A percentile compares a stretch with the other conserved stretches of the same genome.
Conservation (phyloP, 768 basidiomycete species). For the Suillus clintonianus region DNA sequence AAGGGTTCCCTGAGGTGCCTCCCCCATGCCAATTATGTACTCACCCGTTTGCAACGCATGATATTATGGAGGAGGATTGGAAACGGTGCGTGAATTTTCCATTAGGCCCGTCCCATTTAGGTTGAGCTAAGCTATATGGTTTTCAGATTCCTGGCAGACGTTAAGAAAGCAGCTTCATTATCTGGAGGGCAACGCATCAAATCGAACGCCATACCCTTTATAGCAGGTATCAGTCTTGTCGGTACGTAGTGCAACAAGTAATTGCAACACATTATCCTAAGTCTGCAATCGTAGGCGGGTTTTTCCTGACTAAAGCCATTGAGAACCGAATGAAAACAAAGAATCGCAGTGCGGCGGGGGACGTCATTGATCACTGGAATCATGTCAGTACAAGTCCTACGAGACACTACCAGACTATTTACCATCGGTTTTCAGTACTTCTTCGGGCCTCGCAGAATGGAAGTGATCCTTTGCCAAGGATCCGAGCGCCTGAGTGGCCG, state of each 20-base stretch:
- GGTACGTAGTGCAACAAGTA: slow-evolving; percentile 12
- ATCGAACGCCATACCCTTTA: slow-evolving; percentile 30
- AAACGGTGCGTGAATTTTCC: slow-evolving; percentile 26
- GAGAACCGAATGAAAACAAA: slow-evolving; percentile 32
- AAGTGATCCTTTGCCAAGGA: slow-evolving; percentile 40
- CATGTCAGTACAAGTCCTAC: slow-evolving; percentile 39
- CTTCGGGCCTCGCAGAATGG: slow-evolving; percentile 47
- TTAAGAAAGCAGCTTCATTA: slow-evolving; percentile 36
- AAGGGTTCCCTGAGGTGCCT: slow-evolving; percentile 45
- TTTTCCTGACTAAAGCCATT: slow-evolving; percentile 15
- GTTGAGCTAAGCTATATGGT: not conserved
- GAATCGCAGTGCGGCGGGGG: slow-evolving; percentile 41
- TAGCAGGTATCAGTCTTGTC: slow-evolving; percentile 31
- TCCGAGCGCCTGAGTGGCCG: slow-evolving; percentile 30
- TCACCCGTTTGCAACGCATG: slow-evolving; percentile 55
- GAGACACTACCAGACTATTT: not conserved
- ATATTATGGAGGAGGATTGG: slow-evolving; percentile 55
- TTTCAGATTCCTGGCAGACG: slow-evolving; percentile 41
- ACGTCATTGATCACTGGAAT: slow-evolving; percentile 53
- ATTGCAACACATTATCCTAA: not conserved
- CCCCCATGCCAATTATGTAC: slow-evolving; percentile 40
- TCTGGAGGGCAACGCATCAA: slow-evolving; percentile 35
- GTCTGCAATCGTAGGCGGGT: slow-evolving; percentile 14
- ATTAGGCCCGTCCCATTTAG: not conserved
- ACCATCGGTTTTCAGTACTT: slow-evolving; percentile 39